A percentile compares a stretch with the other conserved stretches of the same genome.
Evolutionary conservation across 768 basidiomycete genomes (phyloP).

Genomic region (Mrakia hoshinonis): DNA sequence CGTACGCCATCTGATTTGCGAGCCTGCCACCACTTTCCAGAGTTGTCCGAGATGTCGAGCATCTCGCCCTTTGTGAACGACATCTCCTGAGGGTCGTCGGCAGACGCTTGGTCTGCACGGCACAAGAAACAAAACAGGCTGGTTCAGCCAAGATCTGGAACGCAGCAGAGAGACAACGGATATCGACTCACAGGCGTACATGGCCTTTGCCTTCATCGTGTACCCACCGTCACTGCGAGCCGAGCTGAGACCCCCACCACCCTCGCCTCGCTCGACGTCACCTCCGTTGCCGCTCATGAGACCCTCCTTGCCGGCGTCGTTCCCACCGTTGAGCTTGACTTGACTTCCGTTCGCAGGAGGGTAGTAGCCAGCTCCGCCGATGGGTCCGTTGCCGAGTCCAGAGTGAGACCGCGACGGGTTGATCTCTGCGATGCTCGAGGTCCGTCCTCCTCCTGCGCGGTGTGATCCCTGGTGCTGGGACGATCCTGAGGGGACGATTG

Average conservation of each 20-base stretch:
- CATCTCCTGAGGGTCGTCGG: conserved; percentile 93
- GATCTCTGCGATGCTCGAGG: conserved; percentile 21
- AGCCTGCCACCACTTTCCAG: conserved; percentile 44
- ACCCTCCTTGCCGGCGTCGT: conserved; percentile 2
- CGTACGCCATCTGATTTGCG: conserved; percentile 16
- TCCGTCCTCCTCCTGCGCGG: conserved; percentile 1
- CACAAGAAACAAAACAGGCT: conserved; percentile 15
- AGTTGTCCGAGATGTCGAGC: conserved; percentile 84
- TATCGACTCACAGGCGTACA: conserved; percentile 68
- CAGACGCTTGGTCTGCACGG: conserved; percentile 83
- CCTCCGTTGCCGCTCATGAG: conserved; percentile 8
- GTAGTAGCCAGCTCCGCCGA: conserved; percentile 20
- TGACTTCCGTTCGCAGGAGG: conserved; percentile 32
- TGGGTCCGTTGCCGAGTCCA: conserved; percentile 1
- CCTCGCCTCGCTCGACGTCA: conserved; percentile 27
- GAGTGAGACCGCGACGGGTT: conserved; percentile 19
- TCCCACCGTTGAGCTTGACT: conserved; percentile 46
- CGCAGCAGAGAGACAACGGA: neutral
- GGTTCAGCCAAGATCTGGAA: neutral
- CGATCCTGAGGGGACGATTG: neutral
- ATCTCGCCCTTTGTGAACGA: conserved; percentile 87
- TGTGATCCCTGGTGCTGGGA: conserved; percentile 8
- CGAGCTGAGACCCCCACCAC: neutral
- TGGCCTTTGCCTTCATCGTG: conserved; percentile 71
- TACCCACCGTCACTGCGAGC: conserved; percentile 38